phyloP scores from a whole-genome alignment of 257 asterid species.

The Petrea volubilis region DNA sequence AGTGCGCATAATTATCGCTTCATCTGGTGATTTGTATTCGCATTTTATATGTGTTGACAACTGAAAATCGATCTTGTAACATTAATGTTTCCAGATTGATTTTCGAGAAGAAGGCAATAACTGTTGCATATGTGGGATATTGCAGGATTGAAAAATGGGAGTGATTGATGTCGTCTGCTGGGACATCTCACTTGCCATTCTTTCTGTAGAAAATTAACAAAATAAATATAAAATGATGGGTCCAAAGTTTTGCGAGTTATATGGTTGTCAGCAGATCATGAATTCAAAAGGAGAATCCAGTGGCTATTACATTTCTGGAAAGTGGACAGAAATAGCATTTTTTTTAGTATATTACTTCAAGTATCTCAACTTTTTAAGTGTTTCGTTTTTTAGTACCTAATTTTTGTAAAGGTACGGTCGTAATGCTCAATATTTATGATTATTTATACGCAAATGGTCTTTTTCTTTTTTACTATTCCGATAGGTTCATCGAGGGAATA shows the following conservation, averaged over 20 bases:
- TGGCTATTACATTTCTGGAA: too few relatives aligned
- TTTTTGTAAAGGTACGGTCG: too few relatives aligned
- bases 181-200: constrained; percentile 23
- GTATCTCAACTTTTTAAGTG: too few relatives aligned
- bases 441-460: too few relatives aligned
- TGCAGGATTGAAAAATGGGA: not conserved
- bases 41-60: not conserved
- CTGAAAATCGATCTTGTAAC: not conserved
- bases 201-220: not conserved
- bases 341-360: too few relatives aligned
- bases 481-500: too few relatives aligned
- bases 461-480: too few relatives aligned
- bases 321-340: too few relatives aligned
- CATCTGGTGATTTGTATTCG: too few relatives aligned
- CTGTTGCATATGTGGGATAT: constrained; percentile 18
- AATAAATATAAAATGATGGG: not conserved
- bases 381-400: too few relatives aligned
- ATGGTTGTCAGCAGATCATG: constrained; percentile 5
- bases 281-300: not conserved
- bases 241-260: constrained; percentile 25
- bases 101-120: constrained; percentile 6
- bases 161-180: constrained; percentile 17
- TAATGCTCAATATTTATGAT: too few relatives aligned
- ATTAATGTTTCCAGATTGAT: not conserved
- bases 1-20: not conserved